These are phyloP conservation scores for Gentiana straminea DNA, from an alignment of 257 asterid species.

Conservation along the genomic window DNA sequence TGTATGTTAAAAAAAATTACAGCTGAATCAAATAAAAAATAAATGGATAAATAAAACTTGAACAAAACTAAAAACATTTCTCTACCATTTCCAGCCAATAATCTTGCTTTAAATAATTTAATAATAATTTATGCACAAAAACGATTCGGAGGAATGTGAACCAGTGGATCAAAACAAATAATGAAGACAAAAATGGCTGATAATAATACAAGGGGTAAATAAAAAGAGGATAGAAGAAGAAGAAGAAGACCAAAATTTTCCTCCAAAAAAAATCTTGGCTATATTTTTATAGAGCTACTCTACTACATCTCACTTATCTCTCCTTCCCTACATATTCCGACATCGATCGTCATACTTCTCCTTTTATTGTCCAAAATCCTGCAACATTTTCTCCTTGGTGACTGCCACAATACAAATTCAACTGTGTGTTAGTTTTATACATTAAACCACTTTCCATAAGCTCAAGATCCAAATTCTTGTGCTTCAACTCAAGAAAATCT, in stretches of 20 bases:
- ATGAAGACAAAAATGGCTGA: slow-evolving; percentile 1
- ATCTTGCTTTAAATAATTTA: too few species aligned
- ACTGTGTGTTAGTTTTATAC: background rate
- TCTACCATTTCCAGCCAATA: too few species aligned
- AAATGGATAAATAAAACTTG: too few species aligned
- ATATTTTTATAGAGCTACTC: background rate
- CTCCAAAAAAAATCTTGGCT: too few species aligned
- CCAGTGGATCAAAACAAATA: background rate
- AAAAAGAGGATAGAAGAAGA: background rate
- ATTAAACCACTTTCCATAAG: too few species aligned
- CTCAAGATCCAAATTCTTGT: too few species aligned
- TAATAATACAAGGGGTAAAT: background rate
- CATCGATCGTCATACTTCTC: slow-evolving; percentile 42
- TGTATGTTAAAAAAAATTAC: too few species aligned
- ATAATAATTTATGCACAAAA: too few species aligned
- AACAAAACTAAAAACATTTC: too few species aligned
- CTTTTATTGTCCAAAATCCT: slow-evolving; percentile 32
- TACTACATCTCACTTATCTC: slow-evolving; percentile 37
- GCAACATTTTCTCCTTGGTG: slow-evolving; percentile 87
- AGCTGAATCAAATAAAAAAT: too few species aligned
- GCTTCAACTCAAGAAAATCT: too few species aligned
- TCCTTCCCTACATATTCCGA: slow-evolving; percentile 67
- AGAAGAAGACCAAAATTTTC: background rate
- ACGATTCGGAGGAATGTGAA: background rate
- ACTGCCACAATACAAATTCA: slow-evolving; percentile 29